A percentile compares a stretch with the other conserved stretches of the same genome.
phyloP scores from a whole-genome alignment of 83 land plant genomes.

The Diphasiastrum complanatum region DNA sequence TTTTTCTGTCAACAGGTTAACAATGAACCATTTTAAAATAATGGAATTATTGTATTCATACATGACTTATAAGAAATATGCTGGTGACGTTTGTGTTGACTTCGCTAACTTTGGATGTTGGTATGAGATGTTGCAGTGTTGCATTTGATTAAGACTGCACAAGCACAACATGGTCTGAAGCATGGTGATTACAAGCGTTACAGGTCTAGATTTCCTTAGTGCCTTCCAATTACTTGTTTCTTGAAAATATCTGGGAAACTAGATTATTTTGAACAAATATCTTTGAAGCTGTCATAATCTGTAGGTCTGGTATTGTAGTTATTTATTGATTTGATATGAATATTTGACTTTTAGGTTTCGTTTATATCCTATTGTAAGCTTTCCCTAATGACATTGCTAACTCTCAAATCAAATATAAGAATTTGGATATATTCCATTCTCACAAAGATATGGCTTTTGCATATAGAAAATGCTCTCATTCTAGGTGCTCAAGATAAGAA shows the following conservation, averaged over 20 bases:
- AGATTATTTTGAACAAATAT: background rate
- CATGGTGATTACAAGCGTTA: conserved; percentile 66
- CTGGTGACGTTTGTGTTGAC: no score
- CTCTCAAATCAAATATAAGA: no score
- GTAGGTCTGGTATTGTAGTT: background rate
- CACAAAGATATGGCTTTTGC: no score
- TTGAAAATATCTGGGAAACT: background rate
- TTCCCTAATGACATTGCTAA: background rate
- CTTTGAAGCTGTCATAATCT: no score
- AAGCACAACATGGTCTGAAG: conserved; percentile 76
- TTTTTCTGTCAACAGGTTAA: no score
- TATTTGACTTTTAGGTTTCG: background rate
- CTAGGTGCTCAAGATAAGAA: no score
- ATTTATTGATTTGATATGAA: background rate
- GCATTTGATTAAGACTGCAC: conserved; percentile 72
- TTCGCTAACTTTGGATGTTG: no score
- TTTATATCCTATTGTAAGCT: background rate
- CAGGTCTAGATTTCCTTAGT: conserved; percentile 29
- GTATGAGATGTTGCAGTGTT: conserved; percentile 48
- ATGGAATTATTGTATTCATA: no score
- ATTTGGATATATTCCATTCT: no score
- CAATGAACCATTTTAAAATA: no score
- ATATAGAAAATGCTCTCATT: no score
- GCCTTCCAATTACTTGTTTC: background rate
- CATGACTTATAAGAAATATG: no score